Evolutionary conservation across 768 basidiomycete species (phyloP), one percentile per base, ranked within the genome.

Genomic region (Pisolithus sp.): DNA sequence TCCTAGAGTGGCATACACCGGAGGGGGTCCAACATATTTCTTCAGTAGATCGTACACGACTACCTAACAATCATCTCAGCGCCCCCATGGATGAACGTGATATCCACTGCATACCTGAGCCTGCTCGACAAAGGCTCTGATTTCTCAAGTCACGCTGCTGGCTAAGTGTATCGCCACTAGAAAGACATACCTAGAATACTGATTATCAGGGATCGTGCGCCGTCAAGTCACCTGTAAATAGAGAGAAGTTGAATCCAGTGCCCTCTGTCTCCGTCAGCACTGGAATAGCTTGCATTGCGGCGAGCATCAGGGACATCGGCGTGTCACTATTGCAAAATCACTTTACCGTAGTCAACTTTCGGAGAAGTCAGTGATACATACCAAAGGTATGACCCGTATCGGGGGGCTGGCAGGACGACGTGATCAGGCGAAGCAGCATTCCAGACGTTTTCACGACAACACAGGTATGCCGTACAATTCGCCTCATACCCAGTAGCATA

Each of bases 151-250:
- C 38, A 43, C 18, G 28, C 18, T 47, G 17, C 15, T 13, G 26
- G 41, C 20, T 42, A 13, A 13, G 5, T 42, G 12, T 24, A 2
- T 21, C 23, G 41, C 5, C 12, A 21, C 23, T 5, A 23, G 23
- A 12, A 24, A 24, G 12, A 49, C 70, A 48, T 40, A 76, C 81
- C 81, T 74, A 12, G 79, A 81, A 34, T 86, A 69, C 62, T 87
- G 77, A 53, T 81, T 80, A 46, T 84, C 84, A 2, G 76, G 58
- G 62, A n/a, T 89, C 87, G 59, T 89, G 87, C 9, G 82, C 75
- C 21, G 86, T 85, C 42, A 88, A 62, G 61, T 89, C 86, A 21
- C 87, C 86, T 0, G 87, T 89, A 61, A 79, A 89, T 13, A 89
- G 37, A 0, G 78, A 78, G 67, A 79, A 87, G 30, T 76, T 77